Conservation (phyloP, 495 filamentous ascomycete genomes). For the Aspergillus steynii region DNA sequence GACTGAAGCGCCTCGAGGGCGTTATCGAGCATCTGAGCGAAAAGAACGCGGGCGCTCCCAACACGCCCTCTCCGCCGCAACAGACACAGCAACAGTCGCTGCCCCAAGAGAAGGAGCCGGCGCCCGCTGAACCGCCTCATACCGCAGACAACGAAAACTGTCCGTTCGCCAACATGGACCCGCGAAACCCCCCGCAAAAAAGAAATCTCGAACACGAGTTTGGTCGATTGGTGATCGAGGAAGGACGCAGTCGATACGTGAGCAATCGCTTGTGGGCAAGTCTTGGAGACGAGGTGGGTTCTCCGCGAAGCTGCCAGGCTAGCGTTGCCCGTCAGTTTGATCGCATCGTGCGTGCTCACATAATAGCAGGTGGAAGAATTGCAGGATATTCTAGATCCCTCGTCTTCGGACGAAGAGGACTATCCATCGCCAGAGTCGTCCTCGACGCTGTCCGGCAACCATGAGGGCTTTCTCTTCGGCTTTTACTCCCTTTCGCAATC, state of each 20-base stretch:
- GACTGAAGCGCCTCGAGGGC: slow-evolving; percentile 75
- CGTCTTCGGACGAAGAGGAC: slow-evolving; percentile 66
- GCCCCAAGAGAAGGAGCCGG: neutral
- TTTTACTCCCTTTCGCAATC: slow-evolving; percentile 60
- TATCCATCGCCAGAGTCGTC: slow-evolving; percentile 56
- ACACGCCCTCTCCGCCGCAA: slow-evolving; percentile 12
- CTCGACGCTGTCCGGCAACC: slow-evolving; percentile 47
- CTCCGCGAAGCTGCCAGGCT: neutral
- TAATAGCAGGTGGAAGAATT: slow-evolving; percentile 67
- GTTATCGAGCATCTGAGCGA: slow-evolving; percentile 69
- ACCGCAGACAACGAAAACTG: neutral
- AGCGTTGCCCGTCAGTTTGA: neutral
- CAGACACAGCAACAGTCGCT: neutral
- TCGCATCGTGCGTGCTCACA: slow-evolving; percentile 6
- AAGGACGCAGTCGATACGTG: slow-evolving; percentile 80
- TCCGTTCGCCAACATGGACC: slow-evolving; percentile 32
- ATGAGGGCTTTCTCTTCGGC: slow-evolving; percentile 70
- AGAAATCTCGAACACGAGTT: slow-evolving; percentile 63
- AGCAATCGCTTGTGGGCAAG: slow-evolving; percentile 89
- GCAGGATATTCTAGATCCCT: slow-evolving; percentile 65
- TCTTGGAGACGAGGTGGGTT: slow-evolving; percentile 75
- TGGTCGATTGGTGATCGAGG: slow-evolving; percentile 80
- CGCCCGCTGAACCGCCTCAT: neutral
- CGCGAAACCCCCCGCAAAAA: slow-evolving; percentile 24
- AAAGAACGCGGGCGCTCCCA: slow-evolving; percentile 16